These are phyloP conservation scores for Vachellia pachyceras DNA, from an alignment of 306 rosid genomes.

Conservation along the genomic window DNA sequence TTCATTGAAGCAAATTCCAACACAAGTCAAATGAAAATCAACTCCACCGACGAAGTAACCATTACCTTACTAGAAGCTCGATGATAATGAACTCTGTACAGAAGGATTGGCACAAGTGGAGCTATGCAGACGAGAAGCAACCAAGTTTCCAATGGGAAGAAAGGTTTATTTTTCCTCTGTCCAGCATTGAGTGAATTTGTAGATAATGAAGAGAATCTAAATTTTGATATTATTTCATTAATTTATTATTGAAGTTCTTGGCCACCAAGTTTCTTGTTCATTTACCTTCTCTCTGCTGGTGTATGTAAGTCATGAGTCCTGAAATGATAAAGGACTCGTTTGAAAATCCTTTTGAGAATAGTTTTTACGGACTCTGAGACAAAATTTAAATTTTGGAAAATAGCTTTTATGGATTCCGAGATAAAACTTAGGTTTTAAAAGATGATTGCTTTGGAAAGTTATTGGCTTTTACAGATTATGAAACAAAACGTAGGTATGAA, in stretches of 20 bases:
- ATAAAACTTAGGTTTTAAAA: too few species aligned
- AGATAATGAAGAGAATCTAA: not conserved
- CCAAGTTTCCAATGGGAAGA: not conserved
- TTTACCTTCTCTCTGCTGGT: not conserved
- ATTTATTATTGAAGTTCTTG: not conserved
- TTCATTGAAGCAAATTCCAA: not conserved
- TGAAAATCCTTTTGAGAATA: too few species aligned
- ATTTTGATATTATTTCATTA: slow-evolving; percentile 1
- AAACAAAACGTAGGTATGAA: too few species aligned
- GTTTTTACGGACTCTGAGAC: too few species aligned
- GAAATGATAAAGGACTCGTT: too few species aligned
- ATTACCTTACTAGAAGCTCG: slow-evolving; percentile 41
- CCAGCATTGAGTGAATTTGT: not conserved
- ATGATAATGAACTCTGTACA: not conserved
- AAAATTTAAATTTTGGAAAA: too few species aligned
- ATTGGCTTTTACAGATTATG: too few species aligned
- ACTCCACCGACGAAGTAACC: slow-evolving; percentile 30
- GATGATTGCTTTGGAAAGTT: too few species aligned
- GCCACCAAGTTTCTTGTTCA: not conserved
- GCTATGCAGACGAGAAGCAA: not conserved
- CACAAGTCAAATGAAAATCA: slow-evolving; percentile 33
- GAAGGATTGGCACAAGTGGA: not conserved
- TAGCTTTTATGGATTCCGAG: too few species aligned
- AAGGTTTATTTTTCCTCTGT: not conserved
- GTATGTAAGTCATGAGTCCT: not conserved